A percentile compares a stretch with the other conserved stretches of the same genome.
Conservation (phyloP, 768 basidiomycete species). For the Calvatia gigantea region DNA sequence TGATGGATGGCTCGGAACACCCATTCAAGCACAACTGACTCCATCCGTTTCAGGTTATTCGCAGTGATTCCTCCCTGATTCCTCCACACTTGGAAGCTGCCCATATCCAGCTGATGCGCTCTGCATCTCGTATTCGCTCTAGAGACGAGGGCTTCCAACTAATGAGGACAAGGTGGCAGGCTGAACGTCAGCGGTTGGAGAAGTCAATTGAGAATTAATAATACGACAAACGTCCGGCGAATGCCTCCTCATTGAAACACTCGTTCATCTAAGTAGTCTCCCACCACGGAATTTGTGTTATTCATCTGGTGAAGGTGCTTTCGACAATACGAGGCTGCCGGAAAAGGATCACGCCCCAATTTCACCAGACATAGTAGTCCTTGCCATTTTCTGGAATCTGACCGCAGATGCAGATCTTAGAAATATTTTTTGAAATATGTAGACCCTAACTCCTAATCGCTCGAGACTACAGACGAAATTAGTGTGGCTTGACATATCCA, state of each 20-base stretch:
- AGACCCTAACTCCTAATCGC: conserved; percentile 1
- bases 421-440: not conserved
- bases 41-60: conserved; percentile 66
- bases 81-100: conserved; percentile 63
- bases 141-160: conserved; percentile 65
- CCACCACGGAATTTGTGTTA: not conserved
- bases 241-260: not conserved
- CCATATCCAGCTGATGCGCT: conserved; percentile 52
- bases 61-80: conserved; percentile 64
- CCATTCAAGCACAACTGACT: conserved; percentile 8
- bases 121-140: conserved; percentile 51
- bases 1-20: not conserved
- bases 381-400: too few species aligned
- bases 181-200: conserved; percentile 42
- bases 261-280: not conserved
- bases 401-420: not conserved
- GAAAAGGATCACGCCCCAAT: too few species aligned
- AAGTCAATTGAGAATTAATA: conserved; percentile 12
- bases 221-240: not conserved
- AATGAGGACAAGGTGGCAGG: conserved; percentile 75
- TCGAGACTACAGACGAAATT: conserved; percentile 10
- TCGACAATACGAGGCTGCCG: not conserved
- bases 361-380: too few species aligned
- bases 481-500: conserved; percentile 9
- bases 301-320: not conserved